A percentile compares a stretch with the other conserved stretches of the same genome.
Evolutionary conservation across 352 stramenopile genomes (phyloP).

Genomic region (Pythium guiyangense): DNA sequence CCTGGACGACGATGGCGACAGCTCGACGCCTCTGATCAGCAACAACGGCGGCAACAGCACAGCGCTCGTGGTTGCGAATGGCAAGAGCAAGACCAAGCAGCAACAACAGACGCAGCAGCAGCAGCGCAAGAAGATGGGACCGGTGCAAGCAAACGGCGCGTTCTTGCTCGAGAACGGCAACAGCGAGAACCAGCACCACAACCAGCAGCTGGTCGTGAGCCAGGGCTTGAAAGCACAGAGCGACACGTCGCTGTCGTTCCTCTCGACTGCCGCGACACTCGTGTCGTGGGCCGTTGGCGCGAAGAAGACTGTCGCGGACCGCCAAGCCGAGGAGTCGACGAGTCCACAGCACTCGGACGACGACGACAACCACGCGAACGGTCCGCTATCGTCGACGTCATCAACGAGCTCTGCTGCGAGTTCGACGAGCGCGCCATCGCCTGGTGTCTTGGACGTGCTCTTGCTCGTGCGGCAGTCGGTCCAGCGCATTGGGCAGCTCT

Average conservation of each 20-base stretch:
- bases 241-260: conserved; percentile 19
- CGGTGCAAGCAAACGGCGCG: conserved; percentile 9
- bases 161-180: conserved; percentile 38
- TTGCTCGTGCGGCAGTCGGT: conserved; percentile 83
- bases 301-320: conserved; percentile 31
- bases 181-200: conserved; percentile 10
- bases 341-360: conserved; percentile 79
- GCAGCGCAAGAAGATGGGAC: conserved; percentile 7
- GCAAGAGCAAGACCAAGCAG: not conserved
- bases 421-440: conserved; percentile 45
- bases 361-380: conserved; percentile 33
- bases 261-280: conserved; percentile 38
- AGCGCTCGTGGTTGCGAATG: conserved; percentile 24
- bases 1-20: conserved; percentile 40
- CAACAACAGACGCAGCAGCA: not conserved
- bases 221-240: conserved; percentile 18
- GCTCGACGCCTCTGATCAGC: not conserved
- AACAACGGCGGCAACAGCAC: conserved; percentile 18
- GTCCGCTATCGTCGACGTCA: conserved; percentile 43
- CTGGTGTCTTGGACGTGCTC: conserved; percentile 70
- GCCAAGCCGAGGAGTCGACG: conserved; percentile 14
- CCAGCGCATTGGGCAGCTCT: conserved; percentile 76
- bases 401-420: conserved; percentile 45
- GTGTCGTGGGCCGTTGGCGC: conserved; percentile 61
- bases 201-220: conserved; percentile 31